phyloP scores from a whole-genome alignment of 331 rosid genomes.

The Spiraea crenata region DNA sequence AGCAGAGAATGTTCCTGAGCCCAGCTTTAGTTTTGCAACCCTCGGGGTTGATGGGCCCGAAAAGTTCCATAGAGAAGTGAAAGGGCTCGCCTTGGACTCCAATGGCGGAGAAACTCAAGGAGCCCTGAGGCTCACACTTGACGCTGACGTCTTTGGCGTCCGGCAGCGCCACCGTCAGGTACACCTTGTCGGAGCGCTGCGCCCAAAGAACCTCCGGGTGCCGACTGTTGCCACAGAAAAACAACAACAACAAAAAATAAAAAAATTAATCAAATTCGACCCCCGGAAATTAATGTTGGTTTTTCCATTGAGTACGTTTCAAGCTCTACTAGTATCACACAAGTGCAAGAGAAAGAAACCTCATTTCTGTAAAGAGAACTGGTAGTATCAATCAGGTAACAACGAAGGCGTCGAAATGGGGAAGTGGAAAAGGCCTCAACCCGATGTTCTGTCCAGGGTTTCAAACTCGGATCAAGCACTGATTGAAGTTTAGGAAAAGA shows the following conservation, averaged over 20 bases:
- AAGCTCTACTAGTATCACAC: too few species aligned
- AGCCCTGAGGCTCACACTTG: constrained; percentile 74
- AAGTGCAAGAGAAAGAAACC: too few species aligned
- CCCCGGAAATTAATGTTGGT: too few species aligned
- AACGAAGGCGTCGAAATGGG: too few species aligned
- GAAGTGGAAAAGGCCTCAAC: too few species aligned
- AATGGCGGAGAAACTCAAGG: constrained; percentile 71
- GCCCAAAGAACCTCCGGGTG: constrained; percentile 91
- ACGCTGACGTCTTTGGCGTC: constrained; percentile 78
- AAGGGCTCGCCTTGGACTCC: constrained; percentile 60
- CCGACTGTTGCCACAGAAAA: constrained; percentile 39
- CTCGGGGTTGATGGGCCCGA: constrained; percentile 56
- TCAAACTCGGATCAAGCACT: too few species aligned
- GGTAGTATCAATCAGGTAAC: too few species aligned
- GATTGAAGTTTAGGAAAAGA: too few species aligned
- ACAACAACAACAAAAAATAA: not conserved
- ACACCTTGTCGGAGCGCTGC: constrained; percentile 76
- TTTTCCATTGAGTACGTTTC: too few species aligned
- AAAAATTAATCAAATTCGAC: not conserved
- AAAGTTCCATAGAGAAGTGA: constrained; percentile 62
- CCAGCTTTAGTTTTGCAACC: constrained; percentile 72
- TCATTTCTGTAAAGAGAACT: too few species aligned
- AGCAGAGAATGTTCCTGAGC: constrained; percentile 72
- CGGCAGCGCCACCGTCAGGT: constrained; percentile 75
- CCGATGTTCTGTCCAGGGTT: too few species aligned